Evolutionary conservation across 441 rosid species (phyloP).

Genomic region (Rhodomyrtus psidioides): DNA sequence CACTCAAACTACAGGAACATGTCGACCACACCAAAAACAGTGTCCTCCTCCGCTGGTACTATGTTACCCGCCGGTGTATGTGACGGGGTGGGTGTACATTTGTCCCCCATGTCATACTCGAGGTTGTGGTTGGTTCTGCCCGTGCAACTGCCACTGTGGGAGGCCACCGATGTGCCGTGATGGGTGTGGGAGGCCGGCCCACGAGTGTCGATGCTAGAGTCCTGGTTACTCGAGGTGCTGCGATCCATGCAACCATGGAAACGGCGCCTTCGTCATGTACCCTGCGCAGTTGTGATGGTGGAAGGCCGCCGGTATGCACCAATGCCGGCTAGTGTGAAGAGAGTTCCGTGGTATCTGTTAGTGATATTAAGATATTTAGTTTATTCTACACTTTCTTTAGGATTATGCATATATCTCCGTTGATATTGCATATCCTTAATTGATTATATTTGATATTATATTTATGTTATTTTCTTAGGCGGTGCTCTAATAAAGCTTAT

Average conservation of each 20-base stretch:
- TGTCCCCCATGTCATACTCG: neutral
- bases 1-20: neutral
- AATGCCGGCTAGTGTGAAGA: neutral
- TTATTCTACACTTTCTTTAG: too few relatives aligned
- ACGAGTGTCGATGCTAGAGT: neutral
- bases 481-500: too few relatives aligned
- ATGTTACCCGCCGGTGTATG: neutral
- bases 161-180: neutral
- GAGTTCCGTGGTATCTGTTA: neutral
- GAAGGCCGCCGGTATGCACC: neutral
- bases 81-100: neutral
- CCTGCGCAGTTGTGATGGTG: neutral
- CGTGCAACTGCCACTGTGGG: neutral
- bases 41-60: neutral
- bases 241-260: neutral
- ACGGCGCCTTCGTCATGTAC: neutral
- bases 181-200: neutral
- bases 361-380: too few relatives aligned
- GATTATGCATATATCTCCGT: too few relatives aligned
- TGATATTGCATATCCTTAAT: too few relatives aligned
- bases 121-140: neutral
- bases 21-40: neutral
- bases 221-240: neutral
- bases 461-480: too few relatives aligned
- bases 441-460: too few relatives aligned